Evolutionary conservation across 768 basidiomycete genomes (phyloP).

Genomic region (Termitomyces sp.): DNA sequence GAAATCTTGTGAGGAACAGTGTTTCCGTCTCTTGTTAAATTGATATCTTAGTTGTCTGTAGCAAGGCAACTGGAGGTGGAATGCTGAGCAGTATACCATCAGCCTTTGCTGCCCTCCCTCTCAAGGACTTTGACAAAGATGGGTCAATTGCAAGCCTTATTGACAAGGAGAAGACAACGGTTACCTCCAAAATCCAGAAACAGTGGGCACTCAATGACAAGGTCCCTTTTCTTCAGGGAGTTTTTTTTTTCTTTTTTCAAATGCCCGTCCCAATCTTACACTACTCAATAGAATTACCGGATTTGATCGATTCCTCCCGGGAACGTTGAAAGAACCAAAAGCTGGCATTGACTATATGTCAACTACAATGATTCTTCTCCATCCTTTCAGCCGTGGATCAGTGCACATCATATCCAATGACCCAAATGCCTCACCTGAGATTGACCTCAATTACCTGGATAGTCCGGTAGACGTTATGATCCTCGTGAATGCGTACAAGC

Average conservation of each 20-base stretch:
- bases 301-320: not conserved
- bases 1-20: not conserved
- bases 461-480: conserved; percentile 18
- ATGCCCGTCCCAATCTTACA: not conserved
- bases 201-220: not conserved
- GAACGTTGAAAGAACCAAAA: conserved; percentile 4
- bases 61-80: not conserved
- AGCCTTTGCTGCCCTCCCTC: not conserved
- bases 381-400: conserved; percentile 34
- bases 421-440: conserved; percentile 10
- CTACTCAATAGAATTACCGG: not conserved
- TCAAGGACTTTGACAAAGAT: not conserved
- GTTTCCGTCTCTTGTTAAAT: not conserved
- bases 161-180: not conserved
- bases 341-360: conserved; percentile 17
- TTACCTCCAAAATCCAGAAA: not conserved
- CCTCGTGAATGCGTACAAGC: conserved; percentile 15
- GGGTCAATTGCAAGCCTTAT: not conserved
- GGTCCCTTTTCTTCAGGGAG: conserved; percentile 3
- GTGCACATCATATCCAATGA: conserved; percentile 22
- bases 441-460: conserved; percentile 14
- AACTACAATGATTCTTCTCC: conserved; percentile 20
- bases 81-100: not conserved
- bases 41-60: not conserved
- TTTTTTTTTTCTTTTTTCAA: no score